Percentiles rank a stretch among this genome's conserved stretches.
Conservation (phyloP, 2,329 filamentous ascomycete genomes). For the Monosporascus sp. region DNA sequence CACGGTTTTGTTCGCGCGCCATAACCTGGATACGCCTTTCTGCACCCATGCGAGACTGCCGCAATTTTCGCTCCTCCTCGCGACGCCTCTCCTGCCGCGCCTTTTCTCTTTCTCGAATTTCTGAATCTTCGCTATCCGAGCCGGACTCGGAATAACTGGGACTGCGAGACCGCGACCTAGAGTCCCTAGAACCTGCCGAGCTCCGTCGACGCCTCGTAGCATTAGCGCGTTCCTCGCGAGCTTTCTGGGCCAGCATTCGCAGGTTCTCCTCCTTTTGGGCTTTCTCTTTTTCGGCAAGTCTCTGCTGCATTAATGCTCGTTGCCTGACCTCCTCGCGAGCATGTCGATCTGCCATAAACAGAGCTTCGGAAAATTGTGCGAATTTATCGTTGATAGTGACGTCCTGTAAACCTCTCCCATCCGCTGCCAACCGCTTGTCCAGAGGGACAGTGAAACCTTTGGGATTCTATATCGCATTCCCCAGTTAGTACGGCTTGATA, state of each 20-base stretch:
- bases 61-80: slow-evolving; percentile 83
- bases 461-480: slow-evolving; percentile 56
- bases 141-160: slow-evolving; percentile 50
- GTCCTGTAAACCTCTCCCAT: slow-evolving; percentile 87
- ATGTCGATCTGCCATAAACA: slow-evolving; percentile 92
- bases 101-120: slow-evolving; percentile 69
- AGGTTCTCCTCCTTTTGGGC: slow-evolving; percentile 89
- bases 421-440: slow-evolving; percentile 91
- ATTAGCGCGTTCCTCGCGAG: slow-evolving; percentile 71
- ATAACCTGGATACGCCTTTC: slow-evolving; percentile 89
- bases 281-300: slow-evolving; percentile 95
- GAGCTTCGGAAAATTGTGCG: slow-evolving; percentile 87
- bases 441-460: slow-evolving; percentile 96
- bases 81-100: slow-evolving; percentile 71
- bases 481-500: neutral
- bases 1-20: slow-evolving; percentile 90
- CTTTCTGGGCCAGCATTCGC: slow-evolving; percentile 82
- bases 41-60: slow-evolving; percentile 92
- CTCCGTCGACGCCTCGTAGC: slow-evolving; percentile 42
- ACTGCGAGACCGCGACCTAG: slow-evolving; percentile 42
- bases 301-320: slow-evolving; percentile 89
- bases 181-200: slow-evolving; percentile 36
- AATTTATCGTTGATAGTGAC: slow-evolving; percentile 98
- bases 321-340: slow-evolving; percentile 94
- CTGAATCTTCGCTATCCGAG: slow-evolving; percentile 60